Evolutionary conservation across 2,329 filamentous ascomycete genomes (phyloP), one percentile per base, ranked within the genome.

Genomic region (Pezicula neosporulosa): DNA sequence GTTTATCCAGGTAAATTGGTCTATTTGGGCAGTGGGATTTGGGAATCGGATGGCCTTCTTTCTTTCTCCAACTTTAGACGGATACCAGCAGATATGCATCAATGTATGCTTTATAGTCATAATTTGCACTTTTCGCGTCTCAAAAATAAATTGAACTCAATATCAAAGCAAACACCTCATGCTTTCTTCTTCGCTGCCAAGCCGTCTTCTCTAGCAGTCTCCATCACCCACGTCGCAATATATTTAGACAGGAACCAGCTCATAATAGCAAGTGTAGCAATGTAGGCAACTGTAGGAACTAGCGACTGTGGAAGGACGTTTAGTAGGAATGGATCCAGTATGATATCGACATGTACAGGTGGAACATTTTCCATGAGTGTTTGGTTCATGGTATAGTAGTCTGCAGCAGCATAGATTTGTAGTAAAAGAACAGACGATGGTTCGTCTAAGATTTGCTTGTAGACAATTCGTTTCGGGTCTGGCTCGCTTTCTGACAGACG

Each of bases 251-350:
- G 33, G 48, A 55, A 58, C 60, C 62, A 66, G 42, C 63, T 60
- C n/a, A 60, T 58, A 49, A 66, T 56, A 13, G 83, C 82, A 49
- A 96, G 77, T 3, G 80, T 58, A 4, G 77, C 61, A 49, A 95
- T 77, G 68, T 91, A 96, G 35, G 71, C 72, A 12, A 81, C 82
- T 2, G 87, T 93, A 18, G 89, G 85, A 19, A 87, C 63, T 15
- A 97, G 74, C 4, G 91, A 96, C 47, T 76, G 77, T 12, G 94
- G 94, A 48, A 97, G 77, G 15, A 91, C 65, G 72, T 95, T 94
- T 63, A 86, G 71, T 38, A 95, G 54, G 65, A 86, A 97, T 0
- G 91, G 91, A 68, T 97, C 94, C 21, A 99, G 81, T 62, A 97
- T 88, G 68, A 85, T 70, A 61, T 99, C 93, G 47, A 87, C 87